Conservation (phyloP, 371 early-diverging fungal species). For the Chytridiales sp. region DNA sequence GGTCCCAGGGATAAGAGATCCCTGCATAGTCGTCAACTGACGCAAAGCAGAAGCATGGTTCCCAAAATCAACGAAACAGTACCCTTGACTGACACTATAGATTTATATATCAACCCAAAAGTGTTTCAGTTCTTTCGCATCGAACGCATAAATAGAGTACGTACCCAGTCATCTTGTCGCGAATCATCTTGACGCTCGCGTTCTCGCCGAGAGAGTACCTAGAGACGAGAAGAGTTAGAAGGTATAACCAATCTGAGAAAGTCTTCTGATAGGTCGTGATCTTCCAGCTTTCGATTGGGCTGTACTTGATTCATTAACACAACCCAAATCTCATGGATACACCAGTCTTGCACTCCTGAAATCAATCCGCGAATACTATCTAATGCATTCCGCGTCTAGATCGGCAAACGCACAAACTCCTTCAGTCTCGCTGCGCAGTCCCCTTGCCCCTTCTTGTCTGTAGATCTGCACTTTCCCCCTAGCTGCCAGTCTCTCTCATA, state of each 20-base stretch:
- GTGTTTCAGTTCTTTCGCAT: not conserved
- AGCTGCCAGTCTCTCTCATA: not conserved
- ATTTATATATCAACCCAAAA: not conserved
- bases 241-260: not conserved
- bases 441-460: not conserved
- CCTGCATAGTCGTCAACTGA: conserved; percentile 66
- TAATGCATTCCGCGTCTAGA: not conserved
- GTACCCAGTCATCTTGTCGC: conserved; percentile 69
- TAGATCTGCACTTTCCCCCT: not conserved
- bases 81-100: conserved; percentile 18
- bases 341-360: not conserved
- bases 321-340: not conserved
- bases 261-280: not conserved
- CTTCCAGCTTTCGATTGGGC: not conserved
- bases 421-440: not conserved
- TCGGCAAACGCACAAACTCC: not conserved
- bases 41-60: conserved; percentile 59
- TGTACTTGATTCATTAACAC: not conserved
- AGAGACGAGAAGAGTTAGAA: not conserved
- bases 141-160: not conserved
- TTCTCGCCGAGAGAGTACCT: conserved; percentile 55
- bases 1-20: conserved; percentile 73
- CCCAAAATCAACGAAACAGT: conserved; percentile 38
- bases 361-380: not conserved
- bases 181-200: conserved; percentile 79